These are phyloP conservation scores for Phoma sp. DNA, from an alignment of 2,329 filamentous ascomycete genomes.

Conservation along the genomic window DNA sequence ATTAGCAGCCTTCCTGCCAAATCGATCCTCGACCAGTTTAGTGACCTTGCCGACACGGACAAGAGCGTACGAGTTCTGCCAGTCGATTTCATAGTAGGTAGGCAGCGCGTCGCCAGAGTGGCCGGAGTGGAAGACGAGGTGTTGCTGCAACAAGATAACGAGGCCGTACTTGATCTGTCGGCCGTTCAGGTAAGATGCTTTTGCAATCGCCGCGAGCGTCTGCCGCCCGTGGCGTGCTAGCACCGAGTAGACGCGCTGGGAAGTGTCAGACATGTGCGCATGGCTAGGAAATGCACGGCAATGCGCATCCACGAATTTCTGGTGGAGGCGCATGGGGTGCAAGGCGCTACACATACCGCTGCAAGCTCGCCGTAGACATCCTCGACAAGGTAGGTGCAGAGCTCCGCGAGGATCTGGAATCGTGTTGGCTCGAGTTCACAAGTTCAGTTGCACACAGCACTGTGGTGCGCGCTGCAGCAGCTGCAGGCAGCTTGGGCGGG, in stretches of 20 bases:
- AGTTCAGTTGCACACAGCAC: too few species aligned
- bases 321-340: neutral
- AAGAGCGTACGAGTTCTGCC: slow-evolving; percentile 79
- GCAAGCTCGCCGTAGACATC: slow-evolving; percentile 91
- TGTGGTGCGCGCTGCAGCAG: neutral
- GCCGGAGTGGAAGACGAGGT: slow-evolving; percentile 77
- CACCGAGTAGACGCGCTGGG: slow-evolving; percentile 80
- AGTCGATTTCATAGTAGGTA: slow-evolving; percentile 84
- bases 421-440: slow-evolving; percentile 36
- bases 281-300: neutral
- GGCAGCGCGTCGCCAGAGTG: slow-evolving; percentile 59
- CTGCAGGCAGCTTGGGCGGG: slow-evolving; percentile 1
- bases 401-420: slow-evolving; percentile 78
- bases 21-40: slow-evolving; percentile 73
- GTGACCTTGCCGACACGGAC: slow-evolving; percentile 82
- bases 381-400: slow-evolving; percentile 86
- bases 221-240: slow-evolving; percentile 82
- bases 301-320: neutral
- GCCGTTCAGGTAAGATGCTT: slow-evolving; percentile 74
- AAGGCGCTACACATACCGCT: slow-evolving; percentile 64
- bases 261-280: slow-evolving; percentile 2
- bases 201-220: slow-evolving; percentile 70
- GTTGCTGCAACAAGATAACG: slow-evolving; percentile 84
- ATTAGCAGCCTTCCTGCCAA: slow-evolving; percentile 75
- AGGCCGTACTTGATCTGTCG: slow-evolving; percentile 81